Conservation (phyloP, 2,329 filamentous ascomycete genomes). For the Hypoxylon sp. region DNA sequence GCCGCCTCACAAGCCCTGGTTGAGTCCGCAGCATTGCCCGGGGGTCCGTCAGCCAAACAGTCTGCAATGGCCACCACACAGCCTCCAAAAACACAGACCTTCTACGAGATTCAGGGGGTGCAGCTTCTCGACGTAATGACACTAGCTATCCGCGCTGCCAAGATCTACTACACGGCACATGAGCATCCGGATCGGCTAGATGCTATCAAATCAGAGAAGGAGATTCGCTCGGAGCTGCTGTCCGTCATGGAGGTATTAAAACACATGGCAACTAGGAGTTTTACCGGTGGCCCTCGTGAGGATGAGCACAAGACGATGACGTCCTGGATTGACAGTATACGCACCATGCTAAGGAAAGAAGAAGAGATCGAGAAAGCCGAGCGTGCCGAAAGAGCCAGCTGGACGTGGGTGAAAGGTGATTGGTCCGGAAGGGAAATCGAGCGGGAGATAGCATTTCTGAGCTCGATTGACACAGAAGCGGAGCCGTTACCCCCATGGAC, state of each 20-base stretch:
- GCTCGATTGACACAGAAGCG: conserved; percentile 74
- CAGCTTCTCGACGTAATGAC: conserved; percentile 94
- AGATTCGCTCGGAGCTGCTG: conserved; percentile 85
- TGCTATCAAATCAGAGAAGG: conserved; percentile 86
- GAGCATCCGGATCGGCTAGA: conserved; percentile 87
- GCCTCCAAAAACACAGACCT: conserved; percentile 66
- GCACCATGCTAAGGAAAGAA: conserved; percentile 80
- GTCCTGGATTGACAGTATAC: conserved; percentile 83
- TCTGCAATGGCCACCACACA: conserved; percentile 13
- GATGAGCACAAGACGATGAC: conserved; percentile 83
- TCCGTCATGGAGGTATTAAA: conserved; percentile 91
- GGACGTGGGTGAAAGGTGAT: conserved; percentile 83
- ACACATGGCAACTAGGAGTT: conserved; percentile 88
- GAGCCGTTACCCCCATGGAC: conserved; percentile 77
- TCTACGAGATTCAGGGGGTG: conserved; percentile 90
- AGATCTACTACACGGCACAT: conserved; percentile 95
- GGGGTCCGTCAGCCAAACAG: conserved; percentile 31
- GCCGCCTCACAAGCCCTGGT: conserved; percentile 69
- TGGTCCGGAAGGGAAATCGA: conserved; percentile 82
- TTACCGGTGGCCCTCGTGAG: conserved; percentile 82
- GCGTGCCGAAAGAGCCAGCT: conserved; percentile 74
- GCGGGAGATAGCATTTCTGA: conserved; percentile 84
- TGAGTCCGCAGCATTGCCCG: conserved; percentile 62
- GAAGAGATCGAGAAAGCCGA: conserved; percentile 82
- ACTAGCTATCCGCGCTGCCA: conserved; percentile 93